Evolutionary conservation across 2,329 filamentous ascomycete species (phyloP).

Genomic region (Diatrype stigma): DNA sequence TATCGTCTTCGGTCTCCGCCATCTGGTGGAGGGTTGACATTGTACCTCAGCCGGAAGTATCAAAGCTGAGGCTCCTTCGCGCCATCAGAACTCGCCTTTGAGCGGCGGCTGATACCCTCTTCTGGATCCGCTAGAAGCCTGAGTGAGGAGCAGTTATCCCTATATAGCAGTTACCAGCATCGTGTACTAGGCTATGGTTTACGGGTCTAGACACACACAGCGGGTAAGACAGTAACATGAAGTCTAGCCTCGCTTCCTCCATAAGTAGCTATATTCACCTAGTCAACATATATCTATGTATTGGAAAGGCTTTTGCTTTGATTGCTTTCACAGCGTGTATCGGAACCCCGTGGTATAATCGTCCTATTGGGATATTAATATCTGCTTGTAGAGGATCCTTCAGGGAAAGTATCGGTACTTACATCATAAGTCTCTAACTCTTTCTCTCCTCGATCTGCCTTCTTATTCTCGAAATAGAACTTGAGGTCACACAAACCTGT

Average conservation of each 20-base stretch:
- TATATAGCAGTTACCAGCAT: too few species aligned
- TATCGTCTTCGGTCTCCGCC: too few species aligned
- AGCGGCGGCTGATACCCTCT: too few species aligned
- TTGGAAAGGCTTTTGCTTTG: background rate
- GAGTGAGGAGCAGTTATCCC: too few species aligned
- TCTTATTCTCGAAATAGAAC: conserved; percentile 36
- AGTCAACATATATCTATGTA: background rate
- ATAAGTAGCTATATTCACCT: too few species aligned
- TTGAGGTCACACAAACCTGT: conserved; percentile 33
- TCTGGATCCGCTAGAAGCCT: too few species aligned
- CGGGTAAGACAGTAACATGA: too few species aligned
- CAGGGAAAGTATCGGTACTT: conserved; percentile 19
- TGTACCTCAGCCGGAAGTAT: too few species aligned
- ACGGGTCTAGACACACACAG: too few species aligned
- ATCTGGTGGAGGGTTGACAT: too few species aligned
- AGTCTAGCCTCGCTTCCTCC: too few species aligned
- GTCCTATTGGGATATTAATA: background rate
- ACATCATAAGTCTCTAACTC: conserved; percentile 43
- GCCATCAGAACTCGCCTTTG: background rate
- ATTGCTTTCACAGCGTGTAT: background rate
- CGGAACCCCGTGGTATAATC: background rate
- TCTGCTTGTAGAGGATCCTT: background rate
- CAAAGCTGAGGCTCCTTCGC: background rate
- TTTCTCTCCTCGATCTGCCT: conserved; percentile 44
- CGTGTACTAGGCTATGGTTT: too few species aligned